Base-by-base conservation (phyloP, 208 protist species). In the Leishmania mexicana region DNA sequence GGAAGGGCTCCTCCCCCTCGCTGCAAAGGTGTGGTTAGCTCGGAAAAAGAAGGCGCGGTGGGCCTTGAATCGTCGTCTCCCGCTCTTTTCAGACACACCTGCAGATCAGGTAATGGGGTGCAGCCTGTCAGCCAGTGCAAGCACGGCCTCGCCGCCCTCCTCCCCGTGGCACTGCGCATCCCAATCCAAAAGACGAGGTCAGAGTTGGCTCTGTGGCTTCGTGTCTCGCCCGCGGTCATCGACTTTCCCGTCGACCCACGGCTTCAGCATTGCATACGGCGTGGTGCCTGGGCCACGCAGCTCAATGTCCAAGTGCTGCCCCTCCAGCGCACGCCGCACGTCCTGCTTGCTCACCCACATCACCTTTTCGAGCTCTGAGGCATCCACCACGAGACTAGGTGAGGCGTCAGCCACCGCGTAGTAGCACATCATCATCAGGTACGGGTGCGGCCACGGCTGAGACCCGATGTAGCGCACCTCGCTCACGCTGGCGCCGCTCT, bases 401-500 rank as follows among this genome's bases (percentile, higher is more conserved):
- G 64, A 78, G 19, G 76, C 42, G 1, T 81, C 76, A 0, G 87
- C 89, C 40, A 92, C 78, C 40, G 87, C 91, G 81, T 94, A 93
- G 84, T 90, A 94, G 81, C 81, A 81, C 45, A 85, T 38, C 91
- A 94, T 94, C 47, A 94, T 64, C 81, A 86, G 54, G 53, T 85
- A 82, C 0, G 88, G 87, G 71, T 83, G 90, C 35, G 89, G 89
- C 70, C 85, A 93, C 31, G 89, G 87, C 84, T 93, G 87, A 2
- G 87, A 93, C 76, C 87, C 87, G 38, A 92, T 42, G 84, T 94
- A 93, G 72, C 84, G 81, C 81, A 94, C 19, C 7, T 31, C 49
- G n/a, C 60, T 87, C 60, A 92, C 83, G 53, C 47, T 75, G 10
- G 87, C 91, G 19, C 78, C 83, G 57, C 85, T 88, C 80, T 94